Evolutionary conservation across 2,329 filamentous ascomycete genomes (phyloP), one percentile per base, ranked within the genome.

Genomic region (Epichloe coenophiala): DNA sequence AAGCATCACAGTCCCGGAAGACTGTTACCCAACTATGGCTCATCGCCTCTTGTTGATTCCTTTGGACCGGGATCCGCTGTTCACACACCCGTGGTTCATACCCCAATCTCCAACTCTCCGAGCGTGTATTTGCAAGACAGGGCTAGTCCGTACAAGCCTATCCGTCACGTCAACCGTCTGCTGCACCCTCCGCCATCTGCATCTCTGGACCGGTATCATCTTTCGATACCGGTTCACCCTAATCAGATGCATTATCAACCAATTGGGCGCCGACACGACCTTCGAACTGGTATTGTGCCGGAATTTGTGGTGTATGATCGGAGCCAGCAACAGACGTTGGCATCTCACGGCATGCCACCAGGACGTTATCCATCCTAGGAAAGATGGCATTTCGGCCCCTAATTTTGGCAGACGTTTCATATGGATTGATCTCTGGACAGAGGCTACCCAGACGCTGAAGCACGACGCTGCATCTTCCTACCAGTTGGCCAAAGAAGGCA

Each of bases 71-170:
- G 57, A 46, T 77, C 78, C 2, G 67, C 71, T 11, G 70, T 76
- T 11, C 76, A 81, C 48, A 79, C 81, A 8, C 83, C 84, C 2
- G 61, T 67, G 39, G 58, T 58, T 4, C 76, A 81, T 46, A 79
- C 81, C 8, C 82, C 84, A 5, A 79, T 81, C 43, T 84, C 86
- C 35, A 78, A 93, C 56, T 97, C 93, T 35, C 91, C 91, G 1
- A 90, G 86, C 11, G 80, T 88, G 60, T 94, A 94, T 67, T 74
- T 96, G 38, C 85, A 87, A 61, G 88, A 95, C 63, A 80, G 93
- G 51, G 83, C 86, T 55, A 97, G 91, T 50, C 93, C 93, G 3
- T 97, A 97, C 68, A 86, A 88, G 56, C 91, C 91, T 1, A 84
- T 96, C 39, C 85, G 90, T 49, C 80, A 88, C 54, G 88, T 96